Evolutionary conservation across 202 grass and related monocot species (phyloP).

Genomic region (Bolboschoenoplectus hybrid): DNA sequence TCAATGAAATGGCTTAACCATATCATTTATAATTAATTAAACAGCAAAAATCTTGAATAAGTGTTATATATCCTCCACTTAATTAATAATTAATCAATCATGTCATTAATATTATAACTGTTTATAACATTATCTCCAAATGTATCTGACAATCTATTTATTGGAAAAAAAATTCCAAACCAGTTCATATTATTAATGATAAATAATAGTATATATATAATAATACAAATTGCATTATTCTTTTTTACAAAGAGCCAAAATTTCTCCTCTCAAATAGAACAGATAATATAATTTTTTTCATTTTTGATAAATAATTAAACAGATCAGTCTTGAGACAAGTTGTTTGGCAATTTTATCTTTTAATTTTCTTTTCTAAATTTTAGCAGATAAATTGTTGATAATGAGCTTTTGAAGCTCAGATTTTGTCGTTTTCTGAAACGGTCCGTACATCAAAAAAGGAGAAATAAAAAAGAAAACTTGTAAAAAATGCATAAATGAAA

Average conservation of each 20-base stretch:
- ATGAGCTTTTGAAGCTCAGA: background rate
- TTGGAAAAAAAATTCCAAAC: background rate
- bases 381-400: slow-evolving; percentile 26
- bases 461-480: slow-evolving; percentile 6
- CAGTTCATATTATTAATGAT: background rate
- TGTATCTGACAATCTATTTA: background rate
- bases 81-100: background rate
- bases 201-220: too few relatives aligned
- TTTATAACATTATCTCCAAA: background rate
- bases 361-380: background rate
- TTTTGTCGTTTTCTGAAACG: slow-evolving; percentile 15
- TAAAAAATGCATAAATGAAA: background rate
- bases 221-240: slow-evolving; percentile 4
- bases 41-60: background rate
- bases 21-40: background rate
- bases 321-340: slow-evolving; percentile 2
- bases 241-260: background rate
- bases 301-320: background rate
- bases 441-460: slow-evolving; percentile 28
- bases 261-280: background rate
- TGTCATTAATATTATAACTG: background rate
- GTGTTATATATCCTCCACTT: background rate
- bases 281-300: background rate
- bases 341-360: background rate
- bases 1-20: background rate